phyloP scores from a whole-genome alignment of 768 basidiomycete species.

The Boletus insuetus region DNA sequence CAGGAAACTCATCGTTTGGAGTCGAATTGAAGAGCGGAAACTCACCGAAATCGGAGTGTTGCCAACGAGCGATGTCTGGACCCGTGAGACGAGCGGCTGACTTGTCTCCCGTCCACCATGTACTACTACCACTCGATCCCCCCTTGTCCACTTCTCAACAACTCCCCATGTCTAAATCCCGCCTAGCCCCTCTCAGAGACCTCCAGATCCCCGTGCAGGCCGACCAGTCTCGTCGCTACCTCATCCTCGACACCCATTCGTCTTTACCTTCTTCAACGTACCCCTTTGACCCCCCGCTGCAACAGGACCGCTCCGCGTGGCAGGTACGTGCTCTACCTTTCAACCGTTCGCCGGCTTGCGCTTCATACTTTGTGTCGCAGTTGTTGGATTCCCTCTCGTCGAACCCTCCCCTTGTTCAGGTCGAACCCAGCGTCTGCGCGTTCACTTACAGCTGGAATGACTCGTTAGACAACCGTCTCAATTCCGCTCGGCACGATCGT shows the following conservation, averaged over 20 bases:
- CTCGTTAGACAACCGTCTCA: neutral
- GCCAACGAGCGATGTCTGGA: neutral
- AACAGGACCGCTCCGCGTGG: neutral
- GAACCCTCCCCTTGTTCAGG: neutral
- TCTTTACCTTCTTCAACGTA: constrained; percentile 1
- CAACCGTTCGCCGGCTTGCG: neutral
- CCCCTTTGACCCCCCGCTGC: neutral
- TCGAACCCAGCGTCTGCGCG: neutral
- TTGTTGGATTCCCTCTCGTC: constrained; percentile 2
- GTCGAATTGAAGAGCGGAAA: neutral
- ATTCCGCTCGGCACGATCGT: neutral
- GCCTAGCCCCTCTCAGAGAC: constrained; percentile 15
- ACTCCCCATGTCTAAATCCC: constrained; percentile 6
- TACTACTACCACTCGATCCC: neutral
- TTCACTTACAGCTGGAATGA: neutral
- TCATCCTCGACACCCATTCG: constrained; percentile 7
- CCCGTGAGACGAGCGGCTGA: constrained; percentile 20
- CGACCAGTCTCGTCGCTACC: constrained; percentile 9
- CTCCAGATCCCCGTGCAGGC: constrained; percentile 18
- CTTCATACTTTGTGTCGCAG: constrained; percentile 5
- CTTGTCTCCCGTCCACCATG: constrained; percentile 1
- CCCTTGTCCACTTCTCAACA: neutral
- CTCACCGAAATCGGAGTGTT: constrained; percentile 19
- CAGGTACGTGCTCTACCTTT: neutral
- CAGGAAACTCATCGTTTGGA: constrained; percentile 42